Conservation (phyloP, 148 eudicot genomes). For the Rhododendron ovatum region DNA sequence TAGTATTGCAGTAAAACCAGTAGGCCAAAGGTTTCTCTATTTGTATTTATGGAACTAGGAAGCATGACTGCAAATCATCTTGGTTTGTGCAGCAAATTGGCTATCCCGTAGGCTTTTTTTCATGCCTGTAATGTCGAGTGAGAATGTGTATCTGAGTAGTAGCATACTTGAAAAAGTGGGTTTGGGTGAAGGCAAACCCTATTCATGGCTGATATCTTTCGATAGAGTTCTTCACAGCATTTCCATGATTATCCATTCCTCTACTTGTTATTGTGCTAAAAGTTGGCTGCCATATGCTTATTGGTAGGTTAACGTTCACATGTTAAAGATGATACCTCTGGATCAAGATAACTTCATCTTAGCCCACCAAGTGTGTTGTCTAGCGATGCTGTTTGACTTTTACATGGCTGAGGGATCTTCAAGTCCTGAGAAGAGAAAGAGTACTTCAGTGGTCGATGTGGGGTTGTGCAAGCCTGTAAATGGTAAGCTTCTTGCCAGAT, state of each 20-base stretch:
- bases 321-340: constrained; percentile 52
- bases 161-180: neutral
- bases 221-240: neutral
- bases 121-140: neutral
- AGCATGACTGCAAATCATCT: neutral
- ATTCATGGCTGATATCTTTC: neutral
- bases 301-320: constrained; percentile 71
- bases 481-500: constrained; percentile 61
- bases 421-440: constrained; percentile 37
- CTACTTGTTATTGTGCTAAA: neutral
- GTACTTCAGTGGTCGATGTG: constrained; percentile 55
- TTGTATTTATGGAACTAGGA: neutral
- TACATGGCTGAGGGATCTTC: constrained; percentile 51
- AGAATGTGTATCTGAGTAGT: neutral
- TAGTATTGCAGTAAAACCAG: neutral
- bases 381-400: constrained; percentile 89
- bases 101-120: neutral
- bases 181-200: neutral
- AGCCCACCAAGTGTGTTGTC: constrained; percentile 73
- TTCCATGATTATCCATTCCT: neutral
- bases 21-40: neutral
- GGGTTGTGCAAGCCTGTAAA: constrained; percentile 69
- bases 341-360: constrained; percentile 60
- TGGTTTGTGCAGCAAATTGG: neutral
- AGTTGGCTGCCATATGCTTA: neutral